Percentiles rank a stretch among this genome's conserved stretches.
phyloP scores from a whole-genome alignment of 805 yeast genomes.

The Starmerella vaccinii region DNA sequence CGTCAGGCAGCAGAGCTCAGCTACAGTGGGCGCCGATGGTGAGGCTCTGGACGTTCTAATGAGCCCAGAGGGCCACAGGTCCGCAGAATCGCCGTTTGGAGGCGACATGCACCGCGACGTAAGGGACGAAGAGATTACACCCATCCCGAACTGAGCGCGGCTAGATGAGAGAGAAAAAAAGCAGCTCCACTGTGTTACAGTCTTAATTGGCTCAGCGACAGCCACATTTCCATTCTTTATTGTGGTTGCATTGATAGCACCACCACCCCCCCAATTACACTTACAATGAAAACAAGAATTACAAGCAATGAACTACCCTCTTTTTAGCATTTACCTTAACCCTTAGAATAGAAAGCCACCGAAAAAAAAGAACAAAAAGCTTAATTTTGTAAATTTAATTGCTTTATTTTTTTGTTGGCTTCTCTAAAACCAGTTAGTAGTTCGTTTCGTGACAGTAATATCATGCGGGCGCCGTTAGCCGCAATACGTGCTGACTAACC shows the following conservation, averaged over 20 bases:
- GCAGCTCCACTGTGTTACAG: not conserved
- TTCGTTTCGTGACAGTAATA: too few species aligned
- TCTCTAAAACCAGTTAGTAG: not conserved
- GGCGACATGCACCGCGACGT: constrained; percentile 3
- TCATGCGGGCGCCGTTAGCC: too few species aligned
- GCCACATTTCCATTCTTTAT: not conserved
- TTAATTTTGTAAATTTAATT: not conserved
- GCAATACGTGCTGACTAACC: constrained; percentile 2
- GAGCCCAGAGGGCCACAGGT: constrained; percentile 1
- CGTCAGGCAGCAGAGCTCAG: constrained; percentile 22
- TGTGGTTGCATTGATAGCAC: too few species aligned
- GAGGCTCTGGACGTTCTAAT: not conserved
- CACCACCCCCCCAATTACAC: too few species aligned
- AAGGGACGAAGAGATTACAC: constrained; percentile 13
- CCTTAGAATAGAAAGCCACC: not conserved
- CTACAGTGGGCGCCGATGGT: not conserved
- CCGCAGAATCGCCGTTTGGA: constrained; percentile 3
- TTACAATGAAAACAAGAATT: too few species aligned
- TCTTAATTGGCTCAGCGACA: not conserved
- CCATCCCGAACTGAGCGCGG: constrained; percentile 3
- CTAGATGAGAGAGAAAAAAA: not conserved
- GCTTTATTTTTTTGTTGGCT: not conserved
- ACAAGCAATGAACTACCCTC: not conserved
- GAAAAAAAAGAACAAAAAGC: not conserved
- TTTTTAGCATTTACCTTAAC: not conserved